A percentile compares a stretch with the other conserved stretches of the same genome.
phyloP scores from a whole-genome alignment of 345 rosid genomes.

The Eucalyptus polybractea region DNA sequence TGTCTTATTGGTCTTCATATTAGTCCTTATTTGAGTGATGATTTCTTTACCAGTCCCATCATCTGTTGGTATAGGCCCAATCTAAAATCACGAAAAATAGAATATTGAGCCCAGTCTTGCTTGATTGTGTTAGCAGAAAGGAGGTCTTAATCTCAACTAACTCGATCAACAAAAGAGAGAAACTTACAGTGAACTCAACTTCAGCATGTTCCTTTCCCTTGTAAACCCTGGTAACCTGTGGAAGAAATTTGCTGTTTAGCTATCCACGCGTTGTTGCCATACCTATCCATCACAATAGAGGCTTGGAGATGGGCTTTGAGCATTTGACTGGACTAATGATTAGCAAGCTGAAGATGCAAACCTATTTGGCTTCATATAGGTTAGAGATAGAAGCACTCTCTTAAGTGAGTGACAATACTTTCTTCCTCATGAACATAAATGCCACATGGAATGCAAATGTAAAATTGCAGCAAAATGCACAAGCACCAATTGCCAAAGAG shows the following conservation, averaged over 20 bases:
- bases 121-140: background rate
- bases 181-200: conserved; percentile 79
- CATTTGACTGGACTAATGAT: background rate
- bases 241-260: background rate
- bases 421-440: background rate
- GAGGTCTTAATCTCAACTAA: background rate
- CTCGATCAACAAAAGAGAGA: background rate
- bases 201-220: conserved; percentile 83
- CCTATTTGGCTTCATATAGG: background rate
- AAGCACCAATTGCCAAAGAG: background rate
- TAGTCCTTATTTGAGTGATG: conserved; percentile 52
- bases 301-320: background rate
- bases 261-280: background rate
- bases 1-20: conserved; percentile 65
- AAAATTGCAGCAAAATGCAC: background rate
- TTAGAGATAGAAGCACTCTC: background rate
- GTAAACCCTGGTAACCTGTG: conserved; percentile 76
- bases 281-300: background rate
- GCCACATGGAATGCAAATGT: background rate
- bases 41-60: conserved; percentile 91
- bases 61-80: conserved; percentile 86
- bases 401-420: background rate
- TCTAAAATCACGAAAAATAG: conserved; percentile 15
- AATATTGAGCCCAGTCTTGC: background rate
- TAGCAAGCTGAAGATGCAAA: background rate